Conservation (phyloP, 176 grass and related monocot species). For the Otatea glauca region DNA sequence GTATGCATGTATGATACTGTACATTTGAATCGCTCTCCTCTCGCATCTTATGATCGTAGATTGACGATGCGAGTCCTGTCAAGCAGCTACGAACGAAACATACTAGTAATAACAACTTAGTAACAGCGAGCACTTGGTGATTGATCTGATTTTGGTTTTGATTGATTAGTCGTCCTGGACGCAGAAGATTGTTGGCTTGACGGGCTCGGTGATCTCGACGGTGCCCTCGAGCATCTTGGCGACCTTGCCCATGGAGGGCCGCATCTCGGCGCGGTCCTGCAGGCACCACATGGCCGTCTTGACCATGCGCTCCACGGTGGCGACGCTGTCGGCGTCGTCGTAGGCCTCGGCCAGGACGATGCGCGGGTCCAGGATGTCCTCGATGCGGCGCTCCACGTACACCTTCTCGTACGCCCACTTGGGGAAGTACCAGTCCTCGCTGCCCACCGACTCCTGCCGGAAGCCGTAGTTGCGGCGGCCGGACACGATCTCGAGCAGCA, state of each 20-base stretch:
- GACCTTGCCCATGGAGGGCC: slow-evolving; percentile 94
- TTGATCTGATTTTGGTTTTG: too few relatives aligned
- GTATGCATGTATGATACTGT: too few relatives aligned
- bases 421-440: slow-evolving; percentile 93
- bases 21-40: too few relatives aligned
- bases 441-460: slow-evolving; percentile 71
- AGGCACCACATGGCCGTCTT: slow-evolving; percentile 98
- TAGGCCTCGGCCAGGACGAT: slow-evolving; percentile 50
- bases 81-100: too few relatives aligned
- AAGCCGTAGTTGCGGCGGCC: slow-evolving; percentile 78
- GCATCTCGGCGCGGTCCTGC: slow-evolving; percentile 83
- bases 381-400: slow-evolving; percentile 75
- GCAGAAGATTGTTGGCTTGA: slow-evolving; percentile 86
- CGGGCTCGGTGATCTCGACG: slow-evolving; percentile 83
- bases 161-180: slow-evolving; percentile 58
- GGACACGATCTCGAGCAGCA: slow-evolving; percentile 88
- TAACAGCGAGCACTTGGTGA: too few relatives aligned
- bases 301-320: slow-evolving; percentile 84
- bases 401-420: slow-evolving; percentile 95
- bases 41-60: too few relatives aligned
- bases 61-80: too few relatives aligned
- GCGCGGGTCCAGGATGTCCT: slow-evolving; percentile 75
- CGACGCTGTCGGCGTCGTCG: slow-evolving; percentile 50
- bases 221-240: slow-evolving; percentile 95
- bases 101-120: too few relatives aligned